Evolutionary conservation across 495 filamentous ascomycete species (phyloP).

Genomic region (Talaromyces wortmannii): DNA sequence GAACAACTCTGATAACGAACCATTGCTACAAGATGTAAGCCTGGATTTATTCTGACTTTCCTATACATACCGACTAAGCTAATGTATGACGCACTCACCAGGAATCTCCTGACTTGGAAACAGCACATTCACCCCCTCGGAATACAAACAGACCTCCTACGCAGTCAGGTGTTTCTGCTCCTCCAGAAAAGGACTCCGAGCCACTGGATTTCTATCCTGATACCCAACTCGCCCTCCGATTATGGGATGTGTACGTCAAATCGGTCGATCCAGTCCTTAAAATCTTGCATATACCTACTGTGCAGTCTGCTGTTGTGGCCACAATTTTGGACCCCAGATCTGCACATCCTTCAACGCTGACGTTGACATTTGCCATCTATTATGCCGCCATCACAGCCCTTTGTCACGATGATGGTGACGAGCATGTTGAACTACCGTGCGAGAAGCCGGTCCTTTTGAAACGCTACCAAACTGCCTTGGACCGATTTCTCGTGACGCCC

Average conservation of each 20-base stretch:
- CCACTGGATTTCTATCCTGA: conserved; percentile 43
- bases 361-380: conserved; percentile 33
- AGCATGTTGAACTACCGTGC: conserved; percentile 12
- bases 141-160: conserved; percentile 1
- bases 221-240: conserved; percentile 55
- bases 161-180: neutral
- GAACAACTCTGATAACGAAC: conserved; percentile 11
- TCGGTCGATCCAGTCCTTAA: conserved; percentile 59
- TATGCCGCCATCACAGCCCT: conserved; percentile 21
- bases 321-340: conserved; percentile 17
- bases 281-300: conserved; percentile 55
- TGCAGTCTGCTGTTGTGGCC: conserved; percentile 25
- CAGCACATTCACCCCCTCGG: conserved; percentile 4
- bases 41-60: neutral
- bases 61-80: neutral
- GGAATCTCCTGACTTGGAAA: conserved; percentile 14
- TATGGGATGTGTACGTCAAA: conserved; percentile 58
- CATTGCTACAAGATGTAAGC: conserved; percentile 6
- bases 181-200: conserved; percentile 2
- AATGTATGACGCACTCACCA: conserved; percentile 10
- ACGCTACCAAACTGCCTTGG: conserved; percentile 23
- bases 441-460: conserved; percentile 18
- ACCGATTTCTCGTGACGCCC: conserved; percentile 27
- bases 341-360: conserved; percentile 23
- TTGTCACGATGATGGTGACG: conserved; percentile 9